Evolutionary conservation across 441 rosid genomes (phyloP), one percentile per base, ranked within the genome.

Genomic region (Pelargonium australe): DNA sequence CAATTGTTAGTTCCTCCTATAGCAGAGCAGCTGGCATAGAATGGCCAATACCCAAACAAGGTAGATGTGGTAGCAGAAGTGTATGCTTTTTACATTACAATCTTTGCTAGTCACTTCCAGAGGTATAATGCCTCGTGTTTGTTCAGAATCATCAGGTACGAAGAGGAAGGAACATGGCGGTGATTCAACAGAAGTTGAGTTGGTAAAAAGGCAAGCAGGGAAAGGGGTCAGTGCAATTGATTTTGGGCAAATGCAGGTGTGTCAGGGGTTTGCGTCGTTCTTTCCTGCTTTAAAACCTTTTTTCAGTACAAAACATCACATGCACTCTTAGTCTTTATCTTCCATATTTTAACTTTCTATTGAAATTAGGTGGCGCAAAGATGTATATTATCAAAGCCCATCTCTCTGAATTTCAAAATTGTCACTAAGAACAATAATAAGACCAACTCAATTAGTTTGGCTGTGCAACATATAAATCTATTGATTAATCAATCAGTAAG

Each of bases 151-250:
- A 58, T 58, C 13, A 69, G 55, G 23, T n/a, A 63, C 67, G 43
- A 90, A 90, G 82, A 85, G 93, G 84, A 90, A 88, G 83, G 89
- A 77, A 64, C 77, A 53, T 69, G 66, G 70, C 68, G 66, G 70
- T 76, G 84, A 86, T 70, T 34, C 70, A 57, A 69, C 63, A 66
- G 86, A 74, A 75, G 57, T 45, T 69, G 83, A 75, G 70, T 70
- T 68, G 63, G 75, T 76, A 57, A 84, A 77, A 71, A 80, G 78
- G 65, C 84, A 66, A 49, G 77, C 73, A 47, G 74, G 72, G 65
- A 45, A 63, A 41, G 73, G 76, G 73, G 72, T 55, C 70, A 70
- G 66, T 43, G 43, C 68, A 37, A 63, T 66, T 68, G 72, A 66
- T 74, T 58, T 70, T 5, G 81, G 70, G 63, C 77, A 67, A 19